Evolutionary conservation across 2,329 filamentous ascomycete species (phyloP).

Genomic region (Talaromyces pinophilus): DNA sequence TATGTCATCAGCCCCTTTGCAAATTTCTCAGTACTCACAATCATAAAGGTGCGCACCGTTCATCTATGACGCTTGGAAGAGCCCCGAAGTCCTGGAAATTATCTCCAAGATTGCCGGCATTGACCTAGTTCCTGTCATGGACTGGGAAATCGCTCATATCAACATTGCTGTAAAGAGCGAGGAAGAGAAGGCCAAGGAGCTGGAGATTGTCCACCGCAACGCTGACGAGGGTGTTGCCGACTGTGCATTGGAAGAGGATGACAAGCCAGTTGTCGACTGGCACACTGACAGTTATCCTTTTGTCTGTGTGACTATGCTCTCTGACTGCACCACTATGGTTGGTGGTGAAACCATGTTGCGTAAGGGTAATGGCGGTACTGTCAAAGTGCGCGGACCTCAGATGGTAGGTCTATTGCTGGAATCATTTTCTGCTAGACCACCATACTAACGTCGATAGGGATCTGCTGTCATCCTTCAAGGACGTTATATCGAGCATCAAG

Average conservation of each 20-base stretch:
- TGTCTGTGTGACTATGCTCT: conserved; percentile 69
- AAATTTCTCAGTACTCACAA: neutral
- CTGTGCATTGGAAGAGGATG: conserved; percentile 48
- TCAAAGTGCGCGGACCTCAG: conserved; percentile 61
- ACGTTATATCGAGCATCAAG: conserved; percentile 66
- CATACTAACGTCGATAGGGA: conserved; percentile 49
- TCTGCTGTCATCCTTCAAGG: conserved; percentile 67
- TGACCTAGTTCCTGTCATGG: conserved; percentile 56
- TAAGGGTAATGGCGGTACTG: conserved; percentile 54
- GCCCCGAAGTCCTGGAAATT: conserved; percentile 51
- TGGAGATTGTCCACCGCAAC: conserved; percentile 40
- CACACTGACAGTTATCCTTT: conserved; percentile 67
- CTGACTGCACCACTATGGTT: conserved; percentile 63
- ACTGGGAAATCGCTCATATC: conserved; percentile 59
- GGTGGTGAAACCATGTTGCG: conserved; percentile 66
- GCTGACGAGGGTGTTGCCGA: conserved; percentile 47
- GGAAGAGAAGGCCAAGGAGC: conserved; percentile 48
- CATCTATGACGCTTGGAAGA: conserved; percentile 63
- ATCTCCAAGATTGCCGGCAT: conserved; percentile 58
- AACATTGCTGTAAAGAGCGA: conserved; percentile 57
- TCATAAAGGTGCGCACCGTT: conserved; percentile 61
- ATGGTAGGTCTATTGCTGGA: conserved; percentile 49
- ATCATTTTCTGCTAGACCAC: neutral
- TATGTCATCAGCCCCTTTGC: conserved; percentile 41
- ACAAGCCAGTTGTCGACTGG: conserved; percentile 62